Evolutionary conservation across 495 filamentous ascomycete genomes (phyloP).

Genomic region (Neurospora pannonica): DNA sequence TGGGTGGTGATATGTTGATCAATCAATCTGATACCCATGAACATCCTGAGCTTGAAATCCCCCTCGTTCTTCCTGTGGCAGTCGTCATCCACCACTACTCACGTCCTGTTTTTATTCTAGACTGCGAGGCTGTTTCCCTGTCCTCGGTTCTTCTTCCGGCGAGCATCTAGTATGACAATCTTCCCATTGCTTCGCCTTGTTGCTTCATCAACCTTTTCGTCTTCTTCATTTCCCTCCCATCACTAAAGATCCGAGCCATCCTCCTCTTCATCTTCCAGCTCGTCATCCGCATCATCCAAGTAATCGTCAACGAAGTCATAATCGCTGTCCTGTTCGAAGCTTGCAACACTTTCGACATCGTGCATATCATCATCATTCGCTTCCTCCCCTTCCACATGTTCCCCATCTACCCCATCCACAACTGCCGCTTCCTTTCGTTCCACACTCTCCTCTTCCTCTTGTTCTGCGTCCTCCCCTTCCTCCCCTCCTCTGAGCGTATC

Average conservation of each 20-base stretch:
- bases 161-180: not conserved
- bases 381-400: not conserved
- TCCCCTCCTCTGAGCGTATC: not conserved
- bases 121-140: not conserved
- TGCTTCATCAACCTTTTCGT: not conserved
- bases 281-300: conserved; percentile 29
- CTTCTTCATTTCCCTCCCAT: not conserved
- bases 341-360: not conserved
- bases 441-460: not conserved
- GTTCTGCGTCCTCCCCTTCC: not conserved
- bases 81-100: too few relatives aligned
- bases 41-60: not conserved
- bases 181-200: not conserved
- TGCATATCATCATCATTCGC: not conserved
- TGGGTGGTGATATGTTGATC: not conserved
- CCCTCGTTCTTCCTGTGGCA: not conserved
- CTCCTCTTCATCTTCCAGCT: conserved; percentile 30
- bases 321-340: not conserved
- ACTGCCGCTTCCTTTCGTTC: not conserved
- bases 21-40: not conserved
- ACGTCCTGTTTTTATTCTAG: not conserved
- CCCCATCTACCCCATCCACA: not conserved
- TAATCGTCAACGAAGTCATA: not conserved
- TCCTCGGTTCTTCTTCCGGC: not conserved
- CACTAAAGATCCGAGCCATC: not conserved